Conservation (phyloP, 495 filamentous ascomycete genomes). For the Thozetella sp. region DNA sequence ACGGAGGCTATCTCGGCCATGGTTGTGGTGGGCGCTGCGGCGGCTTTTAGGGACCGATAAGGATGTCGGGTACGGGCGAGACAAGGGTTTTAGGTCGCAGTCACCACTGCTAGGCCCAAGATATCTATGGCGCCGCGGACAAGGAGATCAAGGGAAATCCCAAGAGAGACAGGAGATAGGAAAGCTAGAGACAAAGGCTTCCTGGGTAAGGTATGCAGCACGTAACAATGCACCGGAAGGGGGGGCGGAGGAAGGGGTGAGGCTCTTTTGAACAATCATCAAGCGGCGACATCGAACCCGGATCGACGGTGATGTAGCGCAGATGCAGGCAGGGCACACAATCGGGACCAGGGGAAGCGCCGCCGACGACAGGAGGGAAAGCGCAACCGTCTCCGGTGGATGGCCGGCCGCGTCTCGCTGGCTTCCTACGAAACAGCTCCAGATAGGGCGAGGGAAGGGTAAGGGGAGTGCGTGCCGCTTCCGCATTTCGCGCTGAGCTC, state of each 20-base stretch:
- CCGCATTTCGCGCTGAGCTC: background rate
- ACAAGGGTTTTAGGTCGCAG: background rate
- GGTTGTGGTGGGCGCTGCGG: background rate
- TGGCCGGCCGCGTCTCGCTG: no score
- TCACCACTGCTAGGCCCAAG: no score
- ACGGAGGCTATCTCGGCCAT: conserved; percentile 2
- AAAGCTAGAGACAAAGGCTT: no score
- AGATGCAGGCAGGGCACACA: background rate
- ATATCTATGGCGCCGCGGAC: no score
- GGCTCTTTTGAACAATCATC: background rate
- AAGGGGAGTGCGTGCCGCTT: background rate
- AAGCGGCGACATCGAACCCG: background rate
- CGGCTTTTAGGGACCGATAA: background rate
- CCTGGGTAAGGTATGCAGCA: no score
- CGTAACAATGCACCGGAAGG: background rate
- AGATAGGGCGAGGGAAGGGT: no score
- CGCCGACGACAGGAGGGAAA: no score
- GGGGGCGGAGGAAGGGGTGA: background rate
- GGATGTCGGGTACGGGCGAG: background rate
- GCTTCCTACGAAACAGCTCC: no score
- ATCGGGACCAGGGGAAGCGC: background rate
- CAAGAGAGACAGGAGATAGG: no score
- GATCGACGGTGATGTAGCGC: background rate
- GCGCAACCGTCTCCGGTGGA: no score
- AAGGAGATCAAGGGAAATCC: no score